Percentiles rank a stretch among this genome's conserved stretches.
phyloP scores from a whole-genome alignment of 805 yeast species.

The Metschnikowia amazonensis region DNA sequence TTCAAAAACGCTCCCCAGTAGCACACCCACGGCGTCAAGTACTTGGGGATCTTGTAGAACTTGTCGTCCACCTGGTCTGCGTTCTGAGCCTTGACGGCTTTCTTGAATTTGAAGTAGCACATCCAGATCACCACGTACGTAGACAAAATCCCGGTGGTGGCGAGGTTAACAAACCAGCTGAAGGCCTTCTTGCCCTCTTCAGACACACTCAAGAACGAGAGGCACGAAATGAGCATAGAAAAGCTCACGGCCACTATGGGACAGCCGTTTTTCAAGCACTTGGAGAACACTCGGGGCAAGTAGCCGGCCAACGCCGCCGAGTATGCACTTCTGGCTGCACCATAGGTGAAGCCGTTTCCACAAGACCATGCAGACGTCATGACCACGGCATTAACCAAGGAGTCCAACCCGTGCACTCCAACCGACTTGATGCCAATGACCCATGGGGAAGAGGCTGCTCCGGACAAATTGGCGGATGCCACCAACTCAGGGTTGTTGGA shows the following conservation, averaged over 20 bases:
- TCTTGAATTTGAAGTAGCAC: conserved; percentile 45
- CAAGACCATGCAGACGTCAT: conserved; percentile 37
- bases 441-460: conserved; percentile 40
- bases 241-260: conserved; percentile 57
- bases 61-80: conserved; percentile 25
- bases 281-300: conserved; percentile 64
- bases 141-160: conserved; percentile 63
- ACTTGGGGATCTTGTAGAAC: conserved; percentile 16
- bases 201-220: conserved; percentile 41
- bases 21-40: conserved; percentile 13
- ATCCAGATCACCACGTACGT: conserved; percentile 55
- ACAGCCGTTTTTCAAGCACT: conserved; percentile 63
- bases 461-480: conserved; percentile 28
- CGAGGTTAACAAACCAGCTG: conserved; percentile 66
- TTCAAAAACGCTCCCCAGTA: conserved; percentile 21
- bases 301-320: conserved; percentile 84
- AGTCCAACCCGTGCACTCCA: conserved; percentile 34
- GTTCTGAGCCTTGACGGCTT: conserved; percentile 32
- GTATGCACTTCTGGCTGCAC: conserved; percentile 34
- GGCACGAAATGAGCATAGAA: conserved; percentile 34
- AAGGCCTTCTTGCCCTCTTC: conserved; percentile 59
- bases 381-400: conserved; percentile 32
- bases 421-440: conserved; percentile 34
- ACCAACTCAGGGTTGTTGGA: conserved; percentile 31
- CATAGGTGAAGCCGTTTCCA: conserved; percentile 34